Conservation (phyloP, 106 monocot species). For the Dendrobium officinale region DNA sequence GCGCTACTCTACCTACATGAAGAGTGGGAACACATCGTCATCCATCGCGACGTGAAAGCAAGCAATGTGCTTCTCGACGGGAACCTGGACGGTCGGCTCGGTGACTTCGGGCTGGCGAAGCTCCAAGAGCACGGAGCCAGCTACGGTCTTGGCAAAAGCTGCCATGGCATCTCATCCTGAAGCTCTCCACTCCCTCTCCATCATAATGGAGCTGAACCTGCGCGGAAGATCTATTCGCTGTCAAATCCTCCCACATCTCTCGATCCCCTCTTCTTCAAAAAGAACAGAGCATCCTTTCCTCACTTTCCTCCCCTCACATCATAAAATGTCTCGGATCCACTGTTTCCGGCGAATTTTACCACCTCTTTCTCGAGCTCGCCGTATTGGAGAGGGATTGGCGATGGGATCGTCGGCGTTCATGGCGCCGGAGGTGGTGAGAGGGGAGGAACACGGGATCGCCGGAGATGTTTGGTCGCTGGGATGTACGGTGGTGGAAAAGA, state of each 20-base stretch:
- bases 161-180: slow-evolving; percentile 61
- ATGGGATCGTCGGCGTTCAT: slow-evolving; percentile 54
- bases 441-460: slow-evolving; percentile 42
- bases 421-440: slow-evolving; percentile 70
- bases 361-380: slow-evolving; percentile 6
- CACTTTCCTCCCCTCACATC: background rate
- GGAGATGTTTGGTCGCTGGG: slow-evolving; percentile 74
- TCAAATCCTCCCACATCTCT: background rate
- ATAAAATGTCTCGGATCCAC: background rate
- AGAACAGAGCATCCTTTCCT: slow-evolving; percentile 8
- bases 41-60: too few species aligned
- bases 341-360: background rate
- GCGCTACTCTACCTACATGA: too few species aligned
- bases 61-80: too few species aligned
- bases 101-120: too few species aligned
- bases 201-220: slow-evolving; percentile 58
- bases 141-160: slow-evolving; percentile 51
- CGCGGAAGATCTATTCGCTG: slow-evolving; percentile 14
- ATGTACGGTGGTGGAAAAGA: slow-evolving; percentile 51
- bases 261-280: background rate
- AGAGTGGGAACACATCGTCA: too few species aligned
- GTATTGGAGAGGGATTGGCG: background rate
- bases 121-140: slow-evolving; percentile 12
- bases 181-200: slow-evolving; percentile 57
- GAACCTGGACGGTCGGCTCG: too few species aligned